phyloP scores from a whole-genome alignment of 345 rosid species.

The Dimocarpus longan region DNA sequence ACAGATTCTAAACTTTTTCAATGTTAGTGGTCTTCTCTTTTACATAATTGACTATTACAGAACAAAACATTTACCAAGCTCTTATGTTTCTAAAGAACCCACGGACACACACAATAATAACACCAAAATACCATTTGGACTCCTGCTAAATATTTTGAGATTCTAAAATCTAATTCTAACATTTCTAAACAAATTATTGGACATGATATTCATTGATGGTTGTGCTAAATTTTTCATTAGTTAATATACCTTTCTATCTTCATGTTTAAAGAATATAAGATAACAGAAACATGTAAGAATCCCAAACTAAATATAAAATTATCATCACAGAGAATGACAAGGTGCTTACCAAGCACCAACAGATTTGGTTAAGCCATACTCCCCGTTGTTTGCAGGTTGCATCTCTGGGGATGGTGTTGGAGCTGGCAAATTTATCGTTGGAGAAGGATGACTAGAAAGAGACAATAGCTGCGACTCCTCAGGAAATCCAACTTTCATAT shows the following conservation, averaged over 20 bases:
- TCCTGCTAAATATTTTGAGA: too few relatives aligned
- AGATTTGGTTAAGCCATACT: constrained; percentile 25
- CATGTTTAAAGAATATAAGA: neutral
- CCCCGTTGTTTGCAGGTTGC: constrained; percentile 10
- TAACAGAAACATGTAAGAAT: neutral
- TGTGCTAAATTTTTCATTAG: neutral
- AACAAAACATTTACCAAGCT: too few relatives aligned
- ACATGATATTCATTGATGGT: too few relatives aligned
- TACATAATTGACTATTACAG: too few relatives aligned
- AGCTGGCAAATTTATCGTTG: constrained; percentile 23
- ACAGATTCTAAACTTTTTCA: too few relatives aligned
- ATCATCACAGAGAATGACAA: neutral
- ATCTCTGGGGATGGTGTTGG: constrained; percentile 21
- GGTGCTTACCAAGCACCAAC: constrained; percentile 15
- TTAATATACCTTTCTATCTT: neutral
- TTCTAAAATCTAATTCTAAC: too few relatives aligned
- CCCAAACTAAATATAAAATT: neutral
- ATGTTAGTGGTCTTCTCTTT: too few relatives aligned
- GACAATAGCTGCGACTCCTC: constrained; percentile 25
- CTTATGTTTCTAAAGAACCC: too few relatives aligned
- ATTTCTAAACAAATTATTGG: too few relatives aligned
- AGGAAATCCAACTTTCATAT: constrained; percentile 29
- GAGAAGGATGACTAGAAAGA: constrained; percentile 21
- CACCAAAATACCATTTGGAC: too few relatives aligned
- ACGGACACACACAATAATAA: too few relatives aligned